These are phyloP conservation scores for Acer yangbiense DNA, from an alignment of 345 rosid species.

Conservation along the genomic window DNA sequence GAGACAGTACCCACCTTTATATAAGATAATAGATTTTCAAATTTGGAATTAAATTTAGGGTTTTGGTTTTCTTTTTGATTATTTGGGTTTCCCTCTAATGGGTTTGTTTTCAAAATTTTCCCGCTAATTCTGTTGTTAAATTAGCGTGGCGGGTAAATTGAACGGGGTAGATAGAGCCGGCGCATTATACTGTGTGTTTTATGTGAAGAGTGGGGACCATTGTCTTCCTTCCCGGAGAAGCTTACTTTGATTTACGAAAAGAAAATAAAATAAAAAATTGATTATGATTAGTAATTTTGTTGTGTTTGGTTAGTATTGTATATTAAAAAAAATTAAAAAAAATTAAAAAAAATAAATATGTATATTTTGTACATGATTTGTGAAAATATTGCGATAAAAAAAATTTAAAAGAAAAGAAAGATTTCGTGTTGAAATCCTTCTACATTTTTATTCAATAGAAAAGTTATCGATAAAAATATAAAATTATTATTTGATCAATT, in stretches of 20 bases:
- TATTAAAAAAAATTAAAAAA: no score
- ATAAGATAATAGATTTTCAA: conserved; percentile 11
- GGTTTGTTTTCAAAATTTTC: conserved; percentile 23
- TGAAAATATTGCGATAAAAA: no score
- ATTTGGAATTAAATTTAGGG: background rate
- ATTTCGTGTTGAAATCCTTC: no score
- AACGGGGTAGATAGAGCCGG: background rate
- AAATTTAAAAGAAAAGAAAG: no score
- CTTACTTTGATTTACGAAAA: background rate
- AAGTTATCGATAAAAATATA: no score
- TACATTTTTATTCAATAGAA: no score
- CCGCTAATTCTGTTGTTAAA: conserved; percentile 27
- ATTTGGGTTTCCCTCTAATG: conserved; percentile 22
- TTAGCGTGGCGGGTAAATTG: conserved; percentile 14
- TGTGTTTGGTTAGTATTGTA: no score
- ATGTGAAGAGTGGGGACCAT: background rate
- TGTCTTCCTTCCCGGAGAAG: background rate
- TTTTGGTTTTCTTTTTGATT: background rate
- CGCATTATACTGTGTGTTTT: background rate
- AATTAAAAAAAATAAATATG: no score
- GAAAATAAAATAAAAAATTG: no score
- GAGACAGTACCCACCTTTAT: background rate
- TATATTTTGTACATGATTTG: no score
- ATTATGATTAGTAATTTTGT: no score
- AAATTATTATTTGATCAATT: no score